Percentiles rank a stretch among this genome's conserved stretches.
Evolutionary conservation across 345 rosid species (phyloP).

Genomic region (Dipteronia sinensis): DNA sequence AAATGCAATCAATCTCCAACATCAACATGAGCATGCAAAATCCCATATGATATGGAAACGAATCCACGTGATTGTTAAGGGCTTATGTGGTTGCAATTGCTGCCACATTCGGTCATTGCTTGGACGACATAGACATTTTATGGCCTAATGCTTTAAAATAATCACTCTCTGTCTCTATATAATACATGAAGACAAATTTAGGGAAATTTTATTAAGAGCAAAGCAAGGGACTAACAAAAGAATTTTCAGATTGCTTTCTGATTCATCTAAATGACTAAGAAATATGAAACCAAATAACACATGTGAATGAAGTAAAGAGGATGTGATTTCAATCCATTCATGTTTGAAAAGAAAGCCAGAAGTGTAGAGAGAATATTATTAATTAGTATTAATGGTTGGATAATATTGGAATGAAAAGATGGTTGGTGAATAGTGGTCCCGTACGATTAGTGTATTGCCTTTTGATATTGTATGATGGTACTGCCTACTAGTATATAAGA

Average conservation of each 20-base stretch:
- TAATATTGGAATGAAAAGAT: neutral
- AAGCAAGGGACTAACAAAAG: neutral
- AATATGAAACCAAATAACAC: no score
- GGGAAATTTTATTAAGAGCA: neutral
- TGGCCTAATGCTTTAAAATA: conserved; percentile 8
- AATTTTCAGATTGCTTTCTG: no score
- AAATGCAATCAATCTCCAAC: neutral
- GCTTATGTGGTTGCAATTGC: conserved; percentile 17
- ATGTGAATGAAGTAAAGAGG: no score
- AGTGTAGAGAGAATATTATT: neutral
- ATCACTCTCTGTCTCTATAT: neutral
- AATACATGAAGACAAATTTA: no score
- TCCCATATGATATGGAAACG: no score
- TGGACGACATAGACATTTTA: neutral
- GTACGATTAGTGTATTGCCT: neutral
- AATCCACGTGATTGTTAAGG: neutral
- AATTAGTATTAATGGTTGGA: neutral
- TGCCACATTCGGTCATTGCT: neutral
- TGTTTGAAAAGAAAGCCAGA: neutral
- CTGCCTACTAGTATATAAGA: neutral
- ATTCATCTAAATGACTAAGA: no score
- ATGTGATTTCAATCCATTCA: no score
- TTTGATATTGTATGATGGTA: no score
- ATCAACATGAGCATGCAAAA: neutral
- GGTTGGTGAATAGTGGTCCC: neutral